A percentile compares a stretch with the other conserved stretches of the same genome.
These are phyloP conservation scores for Penicillium flavigenum DNA, from an alignment of 495 filamentous ascomycete species.

Conservation along the genomic window DNA sequence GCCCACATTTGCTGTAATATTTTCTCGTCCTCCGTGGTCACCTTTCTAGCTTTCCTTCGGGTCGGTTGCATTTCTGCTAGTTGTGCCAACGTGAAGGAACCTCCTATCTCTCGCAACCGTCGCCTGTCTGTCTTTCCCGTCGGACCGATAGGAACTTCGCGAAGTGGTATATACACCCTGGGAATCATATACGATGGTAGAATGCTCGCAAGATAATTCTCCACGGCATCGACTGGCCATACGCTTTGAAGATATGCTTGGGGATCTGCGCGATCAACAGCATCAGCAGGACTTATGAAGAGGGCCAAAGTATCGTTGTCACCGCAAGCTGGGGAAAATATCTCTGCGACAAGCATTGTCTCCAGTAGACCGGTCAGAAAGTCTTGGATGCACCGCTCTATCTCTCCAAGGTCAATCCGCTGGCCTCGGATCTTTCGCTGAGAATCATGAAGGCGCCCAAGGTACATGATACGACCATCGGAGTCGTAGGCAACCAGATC, in stretches of 20 bases:
- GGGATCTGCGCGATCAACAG: background rate
- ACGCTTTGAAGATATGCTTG: background rate
- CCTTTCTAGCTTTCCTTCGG: background rate
- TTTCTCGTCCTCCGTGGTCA: background rate
- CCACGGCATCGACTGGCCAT: background rate
- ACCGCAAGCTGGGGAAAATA: background rate
- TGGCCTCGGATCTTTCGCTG: conserved; percentile 3
- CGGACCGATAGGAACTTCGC: background rate
- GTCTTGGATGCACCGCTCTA: background rate
- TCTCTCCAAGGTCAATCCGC: background rate
- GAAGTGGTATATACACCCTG: background rate
- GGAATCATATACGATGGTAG: conserved; percentile 1
- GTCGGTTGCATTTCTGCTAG: background rate
- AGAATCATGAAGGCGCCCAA: background rate
- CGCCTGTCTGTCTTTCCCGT: background rate
- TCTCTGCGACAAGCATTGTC: background rate
- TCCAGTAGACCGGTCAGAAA: background rate
- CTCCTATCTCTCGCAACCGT: background rate
- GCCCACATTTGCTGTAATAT: background rate
- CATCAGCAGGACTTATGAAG: background rate
- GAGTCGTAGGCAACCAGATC: background rate
- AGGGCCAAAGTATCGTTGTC: background rate
- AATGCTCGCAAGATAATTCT: background rate
- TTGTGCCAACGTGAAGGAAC: background rate
- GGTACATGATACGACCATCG: background rate